phyloP scores from a whole-genome alignment of 2,329 filamentous ascomycete species.

The Nannizzia gypsea region DNA sequence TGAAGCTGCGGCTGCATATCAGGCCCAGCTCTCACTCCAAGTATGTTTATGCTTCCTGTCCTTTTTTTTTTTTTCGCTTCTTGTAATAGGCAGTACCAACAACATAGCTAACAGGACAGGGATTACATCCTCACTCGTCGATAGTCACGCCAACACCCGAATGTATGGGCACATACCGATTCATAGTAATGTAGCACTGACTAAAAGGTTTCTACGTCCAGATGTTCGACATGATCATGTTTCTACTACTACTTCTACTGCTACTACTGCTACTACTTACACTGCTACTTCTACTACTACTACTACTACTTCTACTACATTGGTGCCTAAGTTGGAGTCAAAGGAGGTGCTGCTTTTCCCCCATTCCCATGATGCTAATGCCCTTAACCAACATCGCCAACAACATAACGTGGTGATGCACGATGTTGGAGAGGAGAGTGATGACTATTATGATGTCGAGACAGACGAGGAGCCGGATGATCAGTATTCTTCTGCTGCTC shows the following conservation, averaged over 20 bases:
- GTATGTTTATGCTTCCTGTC: conserved; percentile 7
- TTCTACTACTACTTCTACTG: not conserved
- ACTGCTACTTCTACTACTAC: not conserved
- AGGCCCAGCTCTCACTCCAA: conserved; percentile 7
- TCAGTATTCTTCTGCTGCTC: conserved; percentile 15
- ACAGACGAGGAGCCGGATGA: conserved; percentile 47
- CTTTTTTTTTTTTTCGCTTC: not conserved
- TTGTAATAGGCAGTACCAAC: not conserved
- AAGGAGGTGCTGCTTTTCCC: not conserved
- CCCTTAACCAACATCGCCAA: not conserved
- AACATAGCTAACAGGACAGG: conserved; percentile 4
- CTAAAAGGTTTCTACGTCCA: conserved; percentile 4
- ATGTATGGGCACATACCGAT: conserved; percentile 8
- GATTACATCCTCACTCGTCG: conserved; percentile 5
- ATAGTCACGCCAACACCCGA: conserved; percentile 2
- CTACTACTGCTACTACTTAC: no score
- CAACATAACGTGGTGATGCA: conserved; percentile 2
- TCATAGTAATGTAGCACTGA: conserved; percentile 8
- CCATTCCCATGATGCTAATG: not conserved
- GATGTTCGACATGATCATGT: conserved; percentile 5
- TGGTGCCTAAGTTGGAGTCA: conserved; percentile 4
- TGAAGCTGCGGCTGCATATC: conserved; percentile 2
- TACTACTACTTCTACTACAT: not conserved
- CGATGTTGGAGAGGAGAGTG: conserved; percentile 40
- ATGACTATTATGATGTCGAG: conserved; percentile 51